Percentiles rank a stretch among this genome's conserved stretches.
phyloP scores from a whole-genome alignment of 441 rosid species.

The Erysimum cheiri region DNA sequence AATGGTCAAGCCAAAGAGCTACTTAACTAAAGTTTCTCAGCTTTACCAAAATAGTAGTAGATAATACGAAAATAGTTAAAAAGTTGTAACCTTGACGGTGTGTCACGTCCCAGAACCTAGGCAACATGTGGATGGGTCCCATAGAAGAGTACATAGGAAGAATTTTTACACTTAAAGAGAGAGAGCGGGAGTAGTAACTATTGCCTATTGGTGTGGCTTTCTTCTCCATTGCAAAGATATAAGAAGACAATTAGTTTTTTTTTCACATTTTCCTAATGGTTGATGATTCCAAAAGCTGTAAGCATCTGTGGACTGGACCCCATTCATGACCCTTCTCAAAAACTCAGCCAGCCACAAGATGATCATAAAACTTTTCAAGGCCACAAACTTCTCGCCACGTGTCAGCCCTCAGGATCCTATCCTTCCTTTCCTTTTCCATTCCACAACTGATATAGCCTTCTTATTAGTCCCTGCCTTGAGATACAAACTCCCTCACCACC shows the following conservation, averaged over 20 bases:
- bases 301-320: slow-evolving; percentile 39
- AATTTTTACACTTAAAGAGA: not conserved
- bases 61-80: slow-evolving; percentile 12
- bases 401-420: slow-evolving; percentile 44
- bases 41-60: slow-evolving; percentile 27
- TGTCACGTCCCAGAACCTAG: slow-evolving; percentile 6
- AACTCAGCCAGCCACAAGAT: slow-evolving; percentile 66
- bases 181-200: slow-evolving; percentile 13
- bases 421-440: slow-evolving; percentile 41
- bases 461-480: not conserved
- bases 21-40: slow-evolving; percentile 15
- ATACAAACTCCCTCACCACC: slow-evolving; percentile 23
- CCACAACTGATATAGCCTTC: slow-evolving; percentile 27
- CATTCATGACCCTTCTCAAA: slow-evolving; percentile 42
- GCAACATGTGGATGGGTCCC: slow-evolving; percentile 36
- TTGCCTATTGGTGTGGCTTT: slow-evolving; percentile 32
- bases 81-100: slow-evolving; percentile 20
- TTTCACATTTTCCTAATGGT: slow-evolving; percentile 31
- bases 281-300: slow-evolving; percentile 49
- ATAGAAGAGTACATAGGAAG: not conserved
- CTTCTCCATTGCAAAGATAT: slow-evolving; percentile 35
- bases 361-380: slow-evolving; percentile 37
- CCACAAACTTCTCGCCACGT: slow-evolving; percentile 61
- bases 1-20: slow-evolving; percentile 26
- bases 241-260: not conserved